Base-by-base conservation (phyloP, 345 rosid genomes). In the Euclidium syriacum region DNA sequence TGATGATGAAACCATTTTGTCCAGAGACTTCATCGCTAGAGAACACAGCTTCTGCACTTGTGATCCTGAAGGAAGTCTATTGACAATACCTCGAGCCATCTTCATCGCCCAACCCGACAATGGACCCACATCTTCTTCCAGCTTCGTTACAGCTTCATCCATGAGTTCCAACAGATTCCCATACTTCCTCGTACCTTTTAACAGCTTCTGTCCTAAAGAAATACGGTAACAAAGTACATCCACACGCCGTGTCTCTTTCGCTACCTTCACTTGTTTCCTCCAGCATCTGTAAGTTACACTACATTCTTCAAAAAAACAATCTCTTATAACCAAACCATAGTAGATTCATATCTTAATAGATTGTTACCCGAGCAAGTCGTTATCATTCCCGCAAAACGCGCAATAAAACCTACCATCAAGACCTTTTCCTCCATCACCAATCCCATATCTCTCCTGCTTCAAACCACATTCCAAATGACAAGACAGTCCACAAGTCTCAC, bases 391-490 rank as follows among this genome's bases (percentile, higher is more conserved):
- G 14, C 99, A 94, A 62, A 83, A 74, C 7, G 74, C 71, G 48
- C 99, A 94, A 17, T 50, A 73, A 71, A 90, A 90, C 73, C 80
- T 75, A 62, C 97, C 97, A 48, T 94, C 97, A 73, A 79, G 79
- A 34, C 73, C 19, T 42, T n/a, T 73, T 24, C 64, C 75, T 67
- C 39, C 72, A 7, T 30, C 64, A 59, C 83, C 80, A 74, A 90
- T 83, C 58, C 92, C 83, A 67, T 87, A 78, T 32, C 58, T 74
- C 26, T 84, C 90, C 65, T 85, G 73, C 59, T 80, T 84, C 42
- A 90, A 74, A 60, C 89, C 86, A 77, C 99, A 94, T 26, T 86
- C 95, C 57, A 95, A 84, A 75, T 95, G 99, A 67, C 86, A 86
- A 15, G 95, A 86, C 87, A 85, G 68, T 17, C 91, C 92, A 76